Evolutionary conservation across 148 eudicot genomes (phyloP).

Genomic region (Beta vulgaris): DNA sequence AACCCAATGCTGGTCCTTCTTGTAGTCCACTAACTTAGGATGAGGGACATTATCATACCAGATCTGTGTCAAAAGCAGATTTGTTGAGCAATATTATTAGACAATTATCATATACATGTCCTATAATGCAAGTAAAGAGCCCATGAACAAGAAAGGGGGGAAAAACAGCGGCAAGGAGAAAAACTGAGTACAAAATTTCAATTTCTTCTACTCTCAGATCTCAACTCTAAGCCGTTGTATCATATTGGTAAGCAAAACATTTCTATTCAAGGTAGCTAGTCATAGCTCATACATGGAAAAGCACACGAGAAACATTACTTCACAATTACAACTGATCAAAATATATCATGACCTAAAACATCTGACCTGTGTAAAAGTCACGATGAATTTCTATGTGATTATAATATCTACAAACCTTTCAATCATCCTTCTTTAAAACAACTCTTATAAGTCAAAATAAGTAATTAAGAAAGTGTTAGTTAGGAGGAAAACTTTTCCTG

Average conservation of each 20-base stretch:
- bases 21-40: slow-evolving; percentile 95
- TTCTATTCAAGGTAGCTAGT: no score
- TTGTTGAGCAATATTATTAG: background rate
- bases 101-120: background rate
- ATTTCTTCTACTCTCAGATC: no score
- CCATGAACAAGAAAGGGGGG: background rate
- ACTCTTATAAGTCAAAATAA: background rate
- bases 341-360: background rate
- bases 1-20: slow-evolving; percentile 97
- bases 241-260: no score
- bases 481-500: no score
- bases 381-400: no score
- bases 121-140: background rate
- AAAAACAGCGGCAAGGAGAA: background rate
- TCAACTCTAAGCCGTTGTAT: no score
- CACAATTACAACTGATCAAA: background rate
- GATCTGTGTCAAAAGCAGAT: slow-evolving; percentile 42
- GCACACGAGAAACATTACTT: no score
- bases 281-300: no score
- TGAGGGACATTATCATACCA: slow-evolving; percentile 98
- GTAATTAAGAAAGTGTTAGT: no score
- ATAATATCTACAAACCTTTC: no score
- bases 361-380: no score
- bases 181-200: no score
- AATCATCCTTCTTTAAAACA: background rate